Base-by-base conservation (phyloP, 2,329 filamentous ascomycete genomes). In the Fusarium solani-melongenae region DNA sequence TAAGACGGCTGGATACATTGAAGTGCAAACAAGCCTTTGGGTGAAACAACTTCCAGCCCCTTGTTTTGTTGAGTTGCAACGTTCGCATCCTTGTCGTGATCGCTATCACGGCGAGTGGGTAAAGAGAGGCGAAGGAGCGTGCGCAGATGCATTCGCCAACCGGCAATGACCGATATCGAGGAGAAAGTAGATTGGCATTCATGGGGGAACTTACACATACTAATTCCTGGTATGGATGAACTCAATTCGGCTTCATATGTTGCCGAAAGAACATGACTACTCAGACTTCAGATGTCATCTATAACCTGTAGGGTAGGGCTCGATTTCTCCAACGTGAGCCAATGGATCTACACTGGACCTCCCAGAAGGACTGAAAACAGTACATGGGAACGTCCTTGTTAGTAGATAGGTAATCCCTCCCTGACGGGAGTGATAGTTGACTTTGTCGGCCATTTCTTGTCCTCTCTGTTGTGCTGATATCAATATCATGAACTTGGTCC, bases 11-110 rank as follows among this genome's bases (percentile, higher is more conserved):
- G 6, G 39, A 55, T 59, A 33, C 12, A 31, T 49, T 51, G 12
- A 6, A 34, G 17, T 33, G n/a, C 24, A 34, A 20, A 20, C 49
- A 24, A 34, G 33, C 15, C 27, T 41, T 24, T n/a, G 29, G 29
- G 34, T 60, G 15, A 27, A 36, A 29, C 39, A n/a, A 39, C 24
- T 39, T 41, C 36, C 56, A 58, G 11, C 8, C 22, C 33, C 17
- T 46, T 20, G 36, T 34, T 61, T 34, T 61, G 38, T 61, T 62
- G 59, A 49, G 27, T 24, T 61, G n/a, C 20, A 24, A 51, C 46
- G 10, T 51, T 31, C n/a, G 27, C 27, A 53, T 53, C 49, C 49
- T 58, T 58, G 56, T 38, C 33, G 8, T 53, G 49, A 20, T 9
- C 9, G 2, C n/a, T 33, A 31, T 53, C 49, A 53, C 27, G 27